phyloP scores from a whole-genome alignment of 176 grass and related monocot species.

The sorghum (Sorghum bicolor) region DNA sequence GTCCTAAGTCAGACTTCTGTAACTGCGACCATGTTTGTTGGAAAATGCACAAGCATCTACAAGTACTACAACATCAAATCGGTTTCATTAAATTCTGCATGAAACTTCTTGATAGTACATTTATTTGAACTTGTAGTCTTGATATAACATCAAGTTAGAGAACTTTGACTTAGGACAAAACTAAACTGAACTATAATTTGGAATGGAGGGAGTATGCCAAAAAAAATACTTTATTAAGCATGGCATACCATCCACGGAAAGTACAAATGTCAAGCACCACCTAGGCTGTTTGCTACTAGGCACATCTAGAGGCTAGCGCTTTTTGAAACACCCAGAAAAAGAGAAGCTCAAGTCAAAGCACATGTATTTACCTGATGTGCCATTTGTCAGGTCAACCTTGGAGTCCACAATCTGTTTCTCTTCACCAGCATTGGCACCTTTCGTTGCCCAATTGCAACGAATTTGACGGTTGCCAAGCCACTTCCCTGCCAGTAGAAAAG shows the following conservation, averaged over 20 bases:
- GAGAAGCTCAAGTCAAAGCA: background rate
- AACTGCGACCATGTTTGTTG: background rate
- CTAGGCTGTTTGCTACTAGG: background rate
- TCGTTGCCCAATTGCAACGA: constrained; percentile 96
- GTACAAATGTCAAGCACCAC: background rate
- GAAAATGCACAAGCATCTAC: background rate
- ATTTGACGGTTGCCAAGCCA: constrained; percentile 96
- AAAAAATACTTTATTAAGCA: background rate
- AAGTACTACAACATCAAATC: background rate
- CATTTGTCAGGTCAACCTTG: constrained; percentile 70
- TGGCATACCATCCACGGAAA: background rate
- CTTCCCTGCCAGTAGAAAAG: constrained; percentile 53
- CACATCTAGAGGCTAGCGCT: background rate
- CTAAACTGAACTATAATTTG: background rate
- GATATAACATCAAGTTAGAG: background rate
- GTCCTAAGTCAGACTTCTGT: background rate
- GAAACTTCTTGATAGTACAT: background rate
- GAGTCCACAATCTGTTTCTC: constrained; percentile 78
- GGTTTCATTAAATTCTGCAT: background rate
- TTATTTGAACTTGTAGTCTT: background rate
- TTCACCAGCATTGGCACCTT: constrained; percentile 79
- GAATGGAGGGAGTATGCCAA: background rate
- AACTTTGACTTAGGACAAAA: background rate
- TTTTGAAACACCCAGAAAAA: background rate
- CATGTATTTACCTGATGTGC: constrained; percentile 57